These are phyloP conservation scores for Vigna reflexopilosa DNA, from an alignment of 306 rosid species.

Conservation along the genomic window DNA sequence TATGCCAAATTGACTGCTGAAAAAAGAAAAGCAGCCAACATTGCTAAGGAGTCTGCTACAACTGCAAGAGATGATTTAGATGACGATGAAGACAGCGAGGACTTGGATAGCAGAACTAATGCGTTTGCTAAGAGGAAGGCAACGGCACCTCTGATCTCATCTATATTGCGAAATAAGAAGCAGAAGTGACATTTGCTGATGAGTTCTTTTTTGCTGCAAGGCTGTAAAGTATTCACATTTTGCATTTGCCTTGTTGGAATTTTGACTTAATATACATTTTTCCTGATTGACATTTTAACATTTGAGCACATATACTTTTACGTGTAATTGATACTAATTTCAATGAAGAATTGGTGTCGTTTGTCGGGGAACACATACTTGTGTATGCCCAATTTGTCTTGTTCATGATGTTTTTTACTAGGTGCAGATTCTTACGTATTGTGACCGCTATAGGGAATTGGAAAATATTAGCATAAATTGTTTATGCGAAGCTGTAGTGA, in stretches of 20 bases:
- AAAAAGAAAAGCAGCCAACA: slow-evolving; percentile 65
- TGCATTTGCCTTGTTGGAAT: slow-evolving; percentile 30
- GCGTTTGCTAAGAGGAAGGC: slow-evolving; percentile 70
- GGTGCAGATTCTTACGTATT: background rate
- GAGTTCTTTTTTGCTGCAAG: background rate
- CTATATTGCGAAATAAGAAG: slow-evolving; percentile 56
- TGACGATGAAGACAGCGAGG: slow-evolving; percentile 51
- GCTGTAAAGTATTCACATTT: slow-evolving; percentile 1
- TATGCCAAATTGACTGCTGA: slow-evolving; percentile 60
- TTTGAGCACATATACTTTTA: background rate
- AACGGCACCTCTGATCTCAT: slow-evolving; percentile 38
- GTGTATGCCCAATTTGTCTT: background rate
- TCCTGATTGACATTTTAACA: slow-evolving; percentile 8
- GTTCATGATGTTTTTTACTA: background rate
- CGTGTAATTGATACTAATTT: background rate
- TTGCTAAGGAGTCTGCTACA: slow-evolving; percentile 49
- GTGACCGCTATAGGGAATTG: background rate
- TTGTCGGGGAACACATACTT: background rate
- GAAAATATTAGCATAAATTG: background rate
- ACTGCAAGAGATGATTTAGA: slow-evolving; percentile 43
- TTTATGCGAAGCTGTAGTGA: background rate
- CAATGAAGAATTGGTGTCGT: background rate
- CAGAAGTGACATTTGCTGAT: slow-evolving; percentile 44
- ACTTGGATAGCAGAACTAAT: slow-evolving; percentile 70
- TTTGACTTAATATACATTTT: slow-evolving; percentile 5